phyloP scores from a whole-genome alignment of 495 filamentous ascomycete species.

The Aspergillus cristatus region DNA sequence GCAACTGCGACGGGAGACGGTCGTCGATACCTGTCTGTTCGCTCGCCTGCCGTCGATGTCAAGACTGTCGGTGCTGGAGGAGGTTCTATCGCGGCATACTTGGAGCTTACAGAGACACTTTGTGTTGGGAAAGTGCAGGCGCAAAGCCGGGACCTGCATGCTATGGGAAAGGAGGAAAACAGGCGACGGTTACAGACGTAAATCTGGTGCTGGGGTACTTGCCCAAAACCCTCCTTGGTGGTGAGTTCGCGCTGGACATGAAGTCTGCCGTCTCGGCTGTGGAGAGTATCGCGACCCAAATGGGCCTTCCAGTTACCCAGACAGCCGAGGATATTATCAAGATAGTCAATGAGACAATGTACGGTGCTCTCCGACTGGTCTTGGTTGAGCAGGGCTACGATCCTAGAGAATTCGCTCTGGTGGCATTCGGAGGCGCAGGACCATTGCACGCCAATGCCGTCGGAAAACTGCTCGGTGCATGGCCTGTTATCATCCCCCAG shows the following conservation, averaged over 20 bases:
- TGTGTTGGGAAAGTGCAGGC: conserved; percentile 43
- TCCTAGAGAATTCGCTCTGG: conserved; percentile 42
- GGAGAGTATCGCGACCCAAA: conserved; percentile 30
- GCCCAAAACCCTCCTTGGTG: conserved; percentile 35
- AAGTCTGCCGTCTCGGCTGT: conserved; percentile 27
- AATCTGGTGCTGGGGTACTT: conserved; percentile 42
- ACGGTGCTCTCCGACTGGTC: conserved; percentile 40
- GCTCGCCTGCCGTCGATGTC: conserved; percentile 39
- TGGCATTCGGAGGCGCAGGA: conserved; percentile 44
- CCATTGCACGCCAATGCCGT: conserved; percentile 40
- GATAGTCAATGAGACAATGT: conserved; percentile 43
- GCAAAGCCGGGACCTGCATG: conserved; percentile 38
- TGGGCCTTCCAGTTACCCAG: conserved; percentile 31
- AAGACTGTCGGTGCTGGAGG: conserved; percentile 42
- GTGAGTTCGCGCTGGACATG: conserved; percentile 34
- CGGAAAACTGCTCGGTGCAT: conserved; percentile 38
- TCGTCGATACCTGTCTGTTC: conserved; percentile 36
- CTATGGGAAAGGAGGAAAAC: conserved; percentile 36
- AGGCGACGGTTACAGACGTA: conserved; percentile 42
- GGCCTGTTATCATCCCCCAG: conserved; percentile 43
- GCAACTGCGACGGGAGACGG: conserved; percentile 38
- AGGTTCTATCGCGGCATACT: conserved; percentile 37
- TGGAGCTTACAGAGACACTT: conserved; percentile 37
- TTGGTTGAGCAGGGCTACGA: conserved; percentile 45
- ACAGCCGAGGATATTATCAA: conserved; percentile 41